Evolutionary conservation across 1,139 yeast species (phyloP).

Genomic region (Spencermartinsiella ligniputridi): DNA sequence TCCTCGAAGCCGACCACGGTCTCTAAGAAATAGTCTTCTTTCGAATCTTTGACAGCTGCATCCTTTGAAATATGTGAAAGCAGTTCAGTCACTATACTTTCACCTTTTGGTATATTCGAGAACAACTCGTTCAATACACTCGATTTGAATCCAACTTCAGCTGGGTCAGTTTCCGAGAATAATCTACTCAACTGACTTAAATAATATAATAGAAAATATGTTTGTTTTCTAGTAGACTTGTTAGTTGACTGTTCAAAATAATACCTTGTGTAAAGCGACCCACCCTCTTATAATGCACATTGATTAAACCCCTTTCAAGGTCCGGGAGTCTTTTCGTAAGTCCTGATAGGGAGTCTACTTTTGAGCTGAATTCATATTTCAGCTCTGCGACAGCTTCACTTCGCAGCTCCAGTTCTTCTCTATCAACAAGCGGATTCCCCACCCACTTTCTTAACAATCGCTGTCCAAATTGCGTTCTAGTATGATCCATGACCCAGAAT

Average conservation of each 20-base stretch:
- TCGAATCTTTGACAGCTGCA: slow-evolving; percentile 52
- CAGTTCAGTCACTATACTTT: slow-evolving; percentile 32
- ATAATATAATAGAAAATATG: slow-evolving; percentile 51
- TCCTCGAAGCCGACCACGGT: slow-evolving; percentile 38
- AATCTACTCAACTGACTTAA: slow-evolving; percentile 24
- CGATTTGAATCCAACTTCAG: slow-evolving; percentile 17
- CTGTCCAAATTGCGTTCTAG: slow-evolving; percentile 72
- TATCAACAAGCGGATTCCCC: slow-evolving; percentile 58
- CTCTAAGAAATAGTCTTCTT: slow-evolving; percentile 31
- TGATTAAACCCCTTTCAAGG: slow-evolving; percentile 60
- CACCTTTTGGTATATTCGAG: slow-evolving; percentile 20
- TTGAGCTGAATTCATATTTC: slow-evolving; percentile 25
- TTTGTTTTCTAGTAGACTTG: slow-evolving; percentile 55
- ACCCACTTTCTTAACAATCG: slow-evolving; percentile 70
- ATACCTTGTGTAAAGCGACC: slow-evolving; percentile 3
- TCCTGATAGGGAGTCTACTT: slow-evolving; percentile 48
- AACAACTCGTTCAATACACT: slow-evolving; percentile 23
- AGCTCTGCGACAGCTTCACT: slow-evolving; percentile 62
- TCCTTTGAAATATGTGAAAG: slow-evolving; percentile 52
- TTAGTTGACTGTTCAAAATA: not conserved
- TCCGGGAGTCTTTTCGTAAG: slow-evolving; percentile 53
- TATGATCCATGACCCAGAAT: slow-evolving; percentile 73
- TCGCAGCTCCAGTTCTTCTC: slow-evolving; percentile 52
- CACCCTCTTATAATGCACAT: slow-evolving; percentile 55
- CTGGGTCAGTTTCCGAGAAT: slow-evolving; percentile 12